Percentiles rank a stretch among this genome's conserved stretches.
Evolutionary conservation across 73 alveolate genomes (phyloP).

Genomic region (Paramecium sexaurelia): DNA sequence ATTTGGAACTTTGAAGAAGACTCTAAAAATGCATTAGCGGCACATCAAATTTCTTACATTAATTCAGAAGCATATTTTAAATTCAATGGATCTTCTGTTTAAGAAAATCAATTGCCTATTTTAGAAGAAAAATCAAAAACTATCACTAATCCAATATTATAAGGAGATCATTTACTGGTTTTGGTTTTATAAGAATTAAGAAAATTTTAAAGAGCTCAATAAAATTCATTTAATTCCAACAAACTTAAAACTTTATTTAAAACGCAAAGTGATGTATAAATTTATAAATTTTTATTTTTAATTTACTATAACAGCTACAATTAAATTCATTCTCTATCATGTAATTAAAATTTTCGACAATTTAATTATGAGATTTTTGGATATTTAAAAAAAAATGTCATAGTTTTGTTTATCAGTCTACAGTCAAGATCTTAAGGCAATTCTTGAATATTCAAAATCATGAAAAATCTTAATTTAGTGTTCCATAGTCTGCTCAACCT

Average conservation of each 20-base stretch:
- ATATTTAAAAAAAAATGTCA: too few relatives aligned
- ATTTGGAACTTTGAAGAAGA: constrained; percentile 38
- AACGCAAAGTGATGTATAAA: constrained; percentile 12
- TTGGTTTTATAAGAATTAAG: not conserved
- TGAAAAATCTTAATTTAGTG: not conserved
- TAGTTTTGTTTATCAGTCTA: not conserved
- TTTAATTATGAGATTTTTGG: not conserved
- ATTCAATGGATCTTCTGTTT: not conserved
- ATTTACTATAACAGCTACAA: not conserved
- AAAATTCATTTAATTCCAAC: not conserved
- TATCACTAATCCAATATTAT: not conserved
- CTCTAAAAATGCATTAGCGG: constrained; percentile 15
- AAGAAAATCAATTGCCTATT: not conserved
- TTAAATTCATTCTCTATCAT: too few relatives aligned
- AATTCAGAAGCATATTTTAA: constrained; percentile 30
- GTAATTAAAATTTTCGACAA: not conserved
- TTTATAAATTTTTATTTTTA: not conserved
- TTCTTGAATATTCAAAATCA: not conserved
- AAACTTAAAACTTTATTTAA: not conserved
- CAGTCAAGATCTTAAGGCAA: not conserved
- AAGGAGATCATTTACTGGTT: not conserved
- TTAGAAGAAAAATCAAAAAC: constrained; percentile 37
- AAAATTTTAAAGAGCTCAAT: not conserved
- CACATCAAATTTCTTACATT: not conserved
- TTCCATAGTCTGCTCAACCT: not conserved